phyloP scores from a whole-genome alignment of 2,329 filamentous ascomycete genomes.

The Pleoardoris graminearum region DNA sequence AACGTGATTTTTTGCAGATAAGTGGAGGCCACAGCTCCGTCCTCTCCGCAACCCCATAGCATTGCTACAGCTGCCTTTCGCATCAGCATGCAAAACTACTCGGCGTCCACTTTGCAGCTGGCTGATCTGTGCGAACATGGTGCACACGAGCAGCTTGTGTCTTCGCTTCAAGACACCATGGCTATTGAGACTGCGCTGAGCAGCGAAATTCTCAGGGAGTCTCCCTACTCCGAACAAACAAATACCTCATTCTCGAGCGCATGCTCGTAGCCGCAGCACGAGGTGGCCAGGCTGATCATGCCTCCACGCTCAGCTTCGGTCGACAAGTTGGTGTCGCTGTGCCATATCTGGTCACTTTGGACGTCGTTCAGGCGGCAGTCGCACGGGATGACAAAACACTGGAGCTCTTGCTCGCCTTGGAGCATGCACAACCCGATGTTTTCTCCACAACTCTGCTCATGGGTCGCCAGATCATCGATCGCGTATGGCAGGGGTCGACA shows the following conservation, averaged over 20 bases:
- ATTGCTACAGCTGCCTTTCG: background rate
- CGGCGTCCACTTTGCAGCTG: background rate
- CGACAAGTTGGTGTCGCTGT: conserved; percentile 2
- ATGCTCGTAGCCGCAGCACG: conserved; percentile 7
- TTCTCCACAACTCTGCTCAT: background rate
- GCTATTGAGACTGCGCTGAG: background rate
- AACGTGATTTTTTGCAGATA: too few relatives aligned
- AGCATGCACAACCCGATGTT: conserved; percentile 1
- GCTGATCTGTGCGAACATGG: conserved; percentile 1
- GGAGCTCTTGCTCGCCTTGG: conserved; percentile 1
- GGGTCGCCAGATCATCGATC: background rate
- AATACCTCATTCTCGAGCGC: conserved; percentile 5
- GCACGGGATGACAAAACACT: background rate
- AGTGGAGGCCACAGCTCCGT: background rate
- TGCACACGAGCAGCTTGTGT: conserved; percentile 3
- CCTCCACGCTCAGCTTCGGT: conserved; percentile 1
- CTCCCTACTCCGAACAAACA: background rate
- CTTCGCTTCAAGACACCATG: background rate
- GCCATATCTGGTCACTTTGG: background rate
- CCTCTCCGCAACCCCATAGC: background rate
- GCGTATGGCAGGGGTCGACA: background rate
- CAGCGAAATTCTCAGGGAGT: background rate
- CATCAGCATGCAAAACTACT: conserved; percentile 1
- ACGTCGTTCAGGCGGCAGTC: background rate
- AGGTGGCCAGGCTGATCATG: background rate